Evolutionary conservation across 2,329 filamentous ascomycete species (phyloP).

Genomic region (Epichloe hybrida): DNA sequence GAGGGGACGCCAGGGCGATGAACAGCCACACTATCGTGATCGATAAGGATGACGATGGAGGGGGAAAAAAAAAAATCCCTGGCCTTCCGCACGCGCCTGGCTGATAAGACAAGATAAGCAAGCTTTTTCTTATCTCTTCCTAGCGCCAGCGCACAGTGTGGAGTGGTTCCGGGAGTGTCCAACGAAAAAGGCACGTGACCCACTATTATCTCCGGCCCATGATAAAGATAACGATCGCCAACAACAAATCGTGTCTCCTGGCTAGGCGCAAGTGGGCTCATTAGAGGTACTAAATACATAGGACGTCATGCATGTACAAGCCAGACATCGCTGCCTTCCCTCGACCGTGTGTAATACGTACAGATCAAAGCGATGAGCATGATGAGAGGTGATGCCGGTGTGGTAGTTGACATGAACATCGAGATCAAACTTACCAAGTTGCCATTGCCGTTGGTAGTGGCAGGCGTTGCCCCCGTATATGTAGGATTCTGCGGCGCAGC

Average conservation of each 20-base stretch:
- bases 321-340: background rate
- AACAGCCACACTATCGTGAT: conserved; percentile 21
- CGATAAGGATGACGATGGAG: conserved; percentile 25
- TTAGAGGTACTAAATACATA: background rate
- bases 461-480: conserved; percentile 22
- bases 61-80: conserved; percentile 14
- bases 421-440: conserved; percentile 24
- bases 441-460: conserved; percentile 26
- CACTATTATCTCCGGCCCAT: conserved; percentile 7
- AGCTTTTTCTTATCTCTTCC: conserved; percentile 6
- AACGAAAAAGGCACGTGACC: conserved; percentile 19
- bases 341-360: background rate
- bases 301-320: background rate
- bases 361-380: background rate
- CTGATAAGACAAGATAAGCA: conserved; percentile 25
- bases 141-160: background rate
- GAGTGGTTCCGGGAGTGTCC: background rate
- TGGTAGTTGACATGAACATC: background rate
- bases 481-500: conserved; percentile 11
- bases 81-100: conserved; percentile 14
- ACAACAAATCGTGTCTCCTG: background rate
- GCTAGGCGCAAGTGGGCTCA: background rate
- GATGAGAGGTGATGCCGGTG: background rate
- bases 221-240: conserved; percentile 1
- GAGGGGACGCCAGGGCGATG: conserved; percentile 15